These are phyloP conservation scores for Pseudogymnoascus sp. DNA, from an alignment of 2,329 filamentous ascomycete genomes.

Conservation along the genomic window DNA sequence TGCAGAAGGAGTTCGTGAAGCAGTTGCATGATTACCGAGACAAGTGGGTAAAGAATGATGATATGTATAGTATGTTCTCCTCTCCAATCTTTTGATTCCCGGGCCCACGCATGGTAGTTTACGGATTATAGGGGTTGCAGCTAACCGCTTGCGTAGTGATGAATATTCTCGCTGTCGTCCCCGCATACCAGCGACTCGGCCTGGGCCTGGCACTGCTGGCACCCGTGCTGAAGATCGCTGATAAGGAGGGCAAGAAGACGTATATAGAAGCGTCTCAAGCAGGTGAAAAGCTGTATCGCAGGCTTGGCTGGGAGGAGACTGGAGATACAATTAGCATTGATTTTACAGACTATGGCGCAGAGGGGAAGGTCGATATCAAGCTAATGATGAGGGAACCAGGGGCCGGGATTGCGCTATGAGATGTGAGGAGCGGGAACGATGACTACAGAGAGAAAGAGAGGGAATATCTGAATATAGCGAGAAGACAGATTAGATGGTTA, in stretches of 20 bases:
- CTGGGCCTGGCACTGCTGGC: slow-evolving; percentile 29
- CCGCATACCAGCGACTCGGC: slow-evolving; percentile 30
- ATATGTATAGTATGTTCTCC: slow-evolving; percentile 24
- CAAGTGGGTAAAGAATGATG: slow-evolving; percentile 25
- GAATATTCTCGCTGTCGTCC: slow-evolving; percentile 30
- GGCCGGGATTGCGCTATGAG: background rate
- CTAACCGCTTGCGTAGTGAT: slow-evolving; percentile 18
- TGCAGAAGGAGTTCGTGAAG: slow-evolving; percentile 25
- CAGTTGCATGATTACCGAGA: slow-evolving; percentile 20
- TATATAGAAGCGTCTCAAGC: slow-evolving; percentile 33
- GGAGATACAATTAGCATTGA: background rate
- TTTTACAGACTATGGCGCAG: background rate
- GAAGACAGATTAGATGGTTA: background rate
- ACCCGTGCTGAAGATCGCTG: slow-evolving; percentile 30
- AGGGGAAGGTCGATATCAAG: background rate
- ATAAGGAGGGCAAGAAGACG: slow-evolving; percentile 25
- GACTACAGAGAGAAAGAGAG: background rate
- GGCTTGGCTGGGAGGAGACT: slow-evolving; percentile 31
- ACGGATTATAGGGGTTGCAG: background rate
- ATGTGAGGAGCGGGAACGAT: background rate
- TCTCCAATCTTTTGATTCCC: background rate
- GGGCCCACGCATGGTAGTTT: background rate
- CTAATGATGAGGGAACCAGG: slow-evolving; percentile 8
- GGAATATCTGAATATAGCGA: background rate
- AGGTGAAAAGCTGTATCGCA: slow-evolving; percentile 31